Evolutionary conservation across 2,329 filamentous ascomycete genomes (phyloP).

Genomic region (Eurotiales sp.): DNA sequence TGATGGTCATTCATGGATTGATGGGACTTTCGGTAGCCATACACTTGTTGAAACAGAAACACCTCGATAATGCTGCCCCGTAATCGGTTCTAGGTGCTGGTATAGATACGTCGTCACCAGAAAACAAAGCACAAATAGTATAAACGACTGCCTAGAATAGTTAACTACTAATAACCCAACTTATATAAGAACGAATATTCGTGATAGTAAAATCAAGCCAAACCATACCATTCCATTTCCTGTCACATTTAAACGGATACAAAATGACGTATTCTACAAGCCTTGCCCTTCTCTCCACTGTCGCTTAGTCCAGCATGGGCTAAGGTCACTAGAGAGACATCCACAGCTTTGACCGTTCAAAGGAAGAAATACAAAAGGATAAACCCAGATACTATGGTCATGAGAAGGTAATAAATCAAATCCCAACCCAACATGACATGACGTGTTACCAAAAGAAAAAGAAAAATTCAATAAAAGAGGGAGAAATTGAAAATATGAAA

Average conservation of each 20-base stretch:
- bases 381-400: slow-evolving; percentile 10
- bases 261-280: not conserved
- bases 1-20: too few species aligned
- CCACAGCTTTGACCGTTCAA: not conserved
- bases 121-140: too few species aligned
- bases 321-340: not conserved
- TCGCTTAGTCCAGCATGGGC: not conserved
- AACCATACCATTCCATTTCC: not conserved
- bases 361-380: slow-evolving; percentile 14
- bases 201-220: too few species aligned
- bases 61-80: too few species aligned
- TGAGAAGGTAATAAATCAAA: slow-evolving; percentile 12
- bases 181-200: too few species aligned
- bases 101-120: too few species aligned
- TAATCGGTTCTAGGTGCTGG: too few species aligned
- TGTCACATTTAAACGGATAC: not conserved
- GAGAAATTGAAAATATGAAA: slow-evolving; percentile 9
- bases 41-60: too few species aligned
- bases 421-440: slow-evolving; percentile 10
- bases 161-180: too few species aligned
- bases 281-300: not conserved
- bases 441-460: slow-evolving; percentile 10
- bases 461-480: slow-evolving; percentile 14
- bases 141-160: too few species aligned
- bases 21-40: too few species aligned